These are phyloP conservation scores for Lipomyces starkeyi DNA, from an alignment of 805 yeast species.

Conservation along the genomic window DNA sequence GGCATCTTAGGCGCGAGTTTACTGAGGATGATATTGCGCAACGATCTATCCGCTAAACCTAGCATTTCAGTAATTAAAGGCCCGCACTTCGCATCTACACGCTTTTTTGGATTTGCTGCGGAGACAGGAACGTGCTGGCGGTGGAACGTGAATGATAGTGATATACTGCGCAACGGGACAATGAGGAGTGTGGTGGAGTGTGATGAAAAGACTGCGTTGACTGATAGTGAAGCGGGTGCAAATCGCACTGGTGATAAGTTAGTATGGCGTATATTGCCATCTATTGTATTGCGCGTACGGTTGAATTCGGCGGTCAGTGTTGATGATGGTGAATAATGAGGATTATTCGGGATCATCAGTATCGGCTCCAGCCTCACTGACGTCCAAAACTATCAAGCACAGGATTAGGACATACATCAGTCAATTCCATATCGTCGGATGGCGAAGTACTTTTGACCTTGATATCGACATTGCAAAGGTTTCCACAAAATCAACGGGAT, in stretches of 20 bases:
- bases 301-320: conserved; percentile 5
- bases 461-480: conserved; percentile 16
- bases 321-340: neutral
- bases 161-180: neutral
- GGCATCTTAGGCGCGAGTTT: conserved; percentile 23
- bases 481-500: conserved; percentile 1
- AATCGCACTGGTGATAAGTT: neutral
- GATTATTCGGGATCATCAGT: conserved; percentile 9
- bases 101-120: neutral
- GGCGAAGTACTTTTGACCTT: conserved; percentile 8
- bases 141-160: neutral
- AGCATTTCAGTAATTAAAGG: conserved; percentile 6
- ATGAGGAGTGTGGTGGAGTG: neutral
- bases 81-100: neutral
- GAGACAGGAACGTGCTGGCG: neutral
- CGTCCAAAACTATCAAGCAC: conserved; percentile 18
- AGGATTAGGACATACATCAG: neutral
- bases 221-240: conserved; percentile 2
- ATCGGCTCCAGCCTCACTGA: conserved; percentile 16
- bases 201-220: neutral
- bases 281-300: neutral
- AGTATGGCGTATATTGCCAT: conserved; percentile 5
- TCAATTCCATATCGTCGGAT: neutral
- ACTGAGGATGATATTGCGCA: conserved; percentile 15
- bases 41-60: conserved; percentile 11